phyloP scores from a whole-genome alignment of 257 asterid genomes.

The Nemophila menziesii region DNA sequence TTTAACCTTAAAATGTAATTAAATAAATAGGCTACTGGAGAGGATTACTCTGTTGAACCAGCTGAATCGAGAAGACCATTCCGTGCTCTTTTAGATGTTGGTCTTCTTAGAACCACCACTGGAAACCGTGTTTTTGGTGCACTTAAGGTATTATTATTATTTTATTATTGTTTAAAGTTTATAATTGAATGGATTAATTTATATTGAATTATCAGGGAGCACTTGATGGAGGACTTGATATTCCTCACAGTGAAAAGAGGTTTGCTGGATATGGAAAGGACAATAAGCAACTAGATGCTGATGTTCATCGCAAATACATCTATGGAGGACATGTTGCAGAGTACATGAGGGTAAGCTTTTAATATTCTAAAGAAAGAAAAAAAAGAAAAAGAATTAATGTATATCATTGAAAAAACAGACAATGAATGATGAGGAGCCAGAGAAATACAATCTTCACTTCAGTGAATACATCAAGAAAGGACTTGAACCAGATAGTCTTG shows the following conservation, averaged over 20 bases:
- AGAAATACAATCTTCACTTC: constrained; percentile 60
- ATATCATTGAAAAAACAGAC: constrained; percentile 19
- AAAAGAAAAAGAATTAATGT: too few relatives aligned
- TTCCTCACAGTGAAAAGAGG: constrained; percentile 84
- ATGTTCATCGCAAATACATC: constrained; percentile 69
- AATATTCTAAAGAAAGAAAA: background rate
- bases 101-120: constrained; percentile 43
- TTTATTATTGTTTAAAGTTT: too few relatives aligned
- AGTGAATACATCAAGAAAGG: constrained; percentile 44
- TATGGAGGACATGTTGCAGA: constrained; percentile 70
- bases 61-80: constrained; percentile 52
- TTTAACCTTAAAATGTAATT: too few relatives aligned
- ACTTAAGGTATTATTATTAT: constrained; percentile 31
- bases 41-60: constrained; percentile 54
- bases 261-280: constrained; percentile 75
- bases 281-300: constrained; percentile 58
- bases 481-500: constrained; percentile 48
- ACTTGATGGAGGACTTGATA: constrained; percentile 72
- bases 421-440: constrained; percentile 66
- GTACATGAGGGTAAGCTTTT: constrained; percentile 55
- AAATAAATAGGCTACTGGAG: constrained; percentile 31
- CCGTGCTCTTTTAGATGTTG: constrained; percentile 59
- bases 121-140: constrained; percentile 64
- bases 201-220: constrained; percentile 53
- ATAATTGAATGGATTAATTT: background rate